Evolutionary conservation across 2,329 filamentous ascomycete genomes (phyloP).

Genomic region (Colletotrichum sp.): DNA sequence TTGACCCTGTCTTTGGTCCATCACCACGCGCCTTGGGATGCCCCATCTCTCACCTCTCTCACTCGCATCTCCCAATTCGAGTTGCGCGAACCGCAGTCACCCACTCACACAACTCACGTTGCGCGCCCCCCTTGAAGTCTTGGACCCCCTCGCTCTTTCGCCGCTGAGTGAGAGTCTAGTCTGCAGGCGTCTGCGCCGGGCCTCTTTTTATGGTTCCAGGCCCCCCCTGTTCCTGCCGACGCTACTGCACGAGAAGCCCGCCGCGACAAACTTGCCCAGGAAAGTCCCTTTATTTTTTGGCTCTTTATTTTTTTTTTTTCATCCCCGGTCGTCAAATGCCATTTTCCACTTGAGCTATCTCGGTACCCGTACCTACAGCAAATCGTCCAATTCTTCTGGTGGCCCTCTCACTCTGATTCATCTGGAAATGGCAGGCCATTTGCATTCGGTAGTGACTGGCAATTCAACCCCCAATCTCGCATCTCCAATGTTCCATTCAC

Average conservation of each 20-base stretch:
- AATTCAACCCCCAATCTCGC: neutral
- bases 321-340: neutral
- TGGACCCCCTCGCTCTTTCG: neutral
- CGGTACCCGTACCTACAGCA: neutral
- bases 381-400: neutral
- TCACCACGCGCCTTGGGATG: neutral
- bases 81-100: neutral
- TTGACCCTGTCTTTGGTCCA: neutral
- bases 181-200: constrained; percentile 17
- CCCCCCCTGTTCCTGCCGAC: constrained; percentile 10
- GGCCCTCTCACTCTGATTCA: neutral
- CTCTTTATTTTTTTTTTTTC: neutral
- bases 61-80: neutral
- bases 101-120: neutral
- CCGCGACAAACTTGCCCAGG: constrained; percentile 6
- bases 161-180: neutral
- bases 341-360: neutral
- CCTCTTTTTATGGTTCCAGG: constrained; percentile 20
- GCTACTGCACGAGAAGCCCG: constrained; percentile 16
- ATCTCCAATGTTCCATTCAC: neutral
- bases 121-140: neutral
- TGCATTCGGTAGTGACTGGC: neutral
- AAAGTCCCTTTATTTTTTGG: neutral
- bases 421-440: neutral
- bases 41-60: neutral